A percentile compares a stretch with the other conserved stretches of the same genome.
phyloP scores from a whole-genome alignment of 139 green algal genomes.

The Dunaliella primolecta region DNA sequence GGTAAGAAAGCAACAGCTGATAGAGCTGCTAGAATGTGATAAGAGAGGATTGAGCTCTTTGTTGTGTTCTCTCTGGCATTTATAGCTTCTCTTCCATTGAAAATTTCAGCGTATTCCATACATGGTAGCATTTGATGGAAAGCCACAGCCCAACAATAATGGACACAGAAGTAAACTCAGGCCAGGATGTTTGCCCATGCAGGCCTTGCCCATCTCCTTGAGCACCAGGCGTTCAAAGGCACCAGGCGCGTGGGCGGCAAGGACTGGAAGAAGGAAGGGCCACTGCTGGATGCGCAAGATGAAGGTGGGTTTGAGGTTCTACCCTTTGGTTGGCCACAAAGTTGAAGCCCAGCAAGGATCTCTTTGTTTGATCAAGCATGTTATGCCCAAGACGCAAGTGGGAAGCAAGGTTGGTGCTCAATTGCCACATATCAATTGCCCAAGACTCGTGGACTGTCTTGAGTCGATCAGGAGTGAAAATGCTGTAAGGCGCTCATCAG shows the following conservation, averaged over 20 bases:
- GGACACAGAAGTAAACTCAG: neutral
- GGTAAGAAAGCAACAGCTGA: constrained; percentile 22
- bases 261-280: constrained; percentile 31
- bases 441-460: no score
- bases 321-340: neutral
- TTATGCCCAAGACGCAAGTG: no score
- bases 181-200: neutral
- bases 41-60: neutral
- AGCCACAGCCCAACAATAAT: neutral
- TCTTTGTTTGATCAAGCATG: neutral
- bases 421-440: no score
- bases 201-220: constrained; percentile 83
- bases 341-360: no score
- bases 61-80: neutral
- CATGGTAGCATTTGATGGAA: neutral
- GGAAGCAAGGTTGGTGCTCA: no score
- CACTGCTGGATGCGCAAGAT: constrained; percentile 69
- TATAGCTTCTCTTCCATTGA: neutral
- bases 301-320: constrained; percentile 38
- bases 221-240: constrained; percentile 84
- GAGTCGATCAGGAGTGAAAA: no score
- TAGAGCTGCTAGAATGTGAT: neutral
- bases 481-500: no score
- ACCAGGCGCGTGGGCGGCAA: constrained; percentile 14
- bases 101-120: neutral